phyloP scores from a whole-genome alignment of 352 stramenopile genomes.

The Globisporangium uncinulatum region DNA sequence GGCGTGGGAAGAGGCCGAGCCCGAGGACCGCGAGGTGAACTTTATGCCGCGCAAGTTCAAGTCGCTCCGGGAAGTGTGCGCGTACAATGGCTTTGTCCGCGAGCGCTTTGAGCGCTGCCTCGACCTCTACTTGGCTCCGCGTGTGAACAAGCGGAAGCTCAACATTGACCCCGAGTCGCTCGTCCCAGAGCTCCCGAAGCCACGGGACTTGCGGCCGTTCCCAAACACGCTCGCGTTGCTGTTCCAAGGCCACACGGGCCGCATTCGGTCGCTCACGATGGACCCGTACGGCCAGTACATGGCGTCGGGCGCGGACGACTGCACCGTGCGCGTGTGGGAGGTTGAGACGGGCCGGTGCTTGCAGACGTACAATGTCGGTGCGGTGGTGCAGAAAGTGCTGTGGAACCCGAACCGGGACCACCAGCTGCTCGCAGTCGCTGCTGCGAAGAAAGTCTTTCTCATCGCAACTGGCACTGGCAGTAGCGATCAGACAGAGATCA shows the following conservation, averaged over 20 bases:
- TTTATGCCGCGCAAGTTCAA: conserved; percentile 98
- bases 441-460: conserved; percentile 88
- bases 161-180: conserved; percentile 98
- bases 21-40: conserved; percentile 94
- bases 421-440: conserved; percentile 92
- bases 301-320: conserved; percentile 93
- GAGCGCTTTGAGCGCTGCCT: conserved; percentile 99
- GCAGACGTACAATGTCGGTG: conserved; percentile 89
- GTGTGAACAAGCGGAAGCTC: conserved; percentile 93
- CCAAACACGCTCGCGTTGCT: conserved; percentile 92
- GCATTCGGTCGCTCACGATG: conserved; percentile 92
- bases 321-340: conserved; percentile 96
- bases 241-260: conserved; percentile 85
- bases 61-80: conserved; percentile 94
- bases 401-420: conserved; percentile 98
- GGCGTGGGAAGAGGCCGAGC: conserved; percentile 93
- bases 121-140: conserved; percentile 98
- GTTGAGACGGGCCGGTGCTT: conserved; percentile 92
- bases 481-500: conserved; percentile 91
- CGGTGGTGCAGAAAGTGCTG: conserved; percentile 88
- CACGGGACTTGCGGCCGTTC: conserved; percentile 97
- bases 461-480: conserved; percentile 94
- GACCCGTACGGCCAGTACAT: conserved; percentile 97
- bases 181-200: conserved; percentile 95
- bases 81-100: conserved; percentile 95